Percentiles rank a stretch among this genome's conserved stretches.
Evolutionary conservation across 192 early-diverging fungal species (phyloP).

Genomic region (Diversispora epigaea): DNA sequence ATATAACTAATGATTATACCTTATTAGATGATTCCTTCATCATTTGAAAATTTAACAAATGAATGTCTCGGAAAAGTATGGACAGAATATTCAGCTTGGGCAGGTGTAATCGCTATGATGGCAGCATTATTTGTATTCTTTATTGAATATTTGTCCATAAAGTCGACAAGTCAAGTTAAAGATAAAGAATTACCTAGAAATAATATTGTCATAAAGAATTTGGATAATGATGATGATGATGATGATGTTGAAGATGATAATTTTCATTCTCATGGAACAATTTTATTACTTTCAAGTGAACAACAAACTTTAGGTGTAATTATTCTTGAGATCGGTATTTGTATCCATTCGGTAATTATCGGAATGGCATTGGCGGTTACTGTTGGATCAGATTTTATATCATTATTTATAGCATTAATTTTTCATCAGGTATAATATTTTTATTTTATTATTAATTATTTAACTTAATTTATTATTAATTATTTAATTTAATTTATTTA

Average conservation of each 20-base stretch:
- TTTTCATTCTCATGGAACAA: not conserved
- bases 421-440: conserved; percentile 66
- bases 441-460: not conserved
- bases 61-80: conserved; percentile 36
- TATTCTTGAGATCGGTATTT: conserved; percentile 66
- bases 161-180: no score
- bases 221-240: not conserved
- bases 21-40: conserved; percentile 55
- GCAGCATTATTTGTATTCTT: conserved; percentile 24
- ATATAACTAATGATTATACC: no score
- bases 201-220: not conserved
- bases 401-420: conserved; percentile 63
- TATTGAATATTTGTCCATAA: conserved; percentile 30
- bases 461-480: not conserved
- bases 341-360: conserved; percentile 72
- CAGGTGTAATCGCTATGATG: conserved; percentile 26
- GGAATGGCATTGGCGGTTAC: conserved; percentile 65
- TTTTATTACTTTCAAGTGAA: not conserved
- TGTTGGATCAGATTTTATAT: conserved; percentile 53
- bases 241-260: not conserved
- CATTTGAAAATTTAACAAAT: conserved; percentile 35
- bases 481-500: no score
- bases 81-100: conserved; percentile 22
- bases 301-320: conserved; percentile 48
- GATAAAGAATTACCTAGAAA: not conserved